Base-by-base conservation (phyloP, 352 stramenopile genomes). In the Pythium phragmitis region DNA sequence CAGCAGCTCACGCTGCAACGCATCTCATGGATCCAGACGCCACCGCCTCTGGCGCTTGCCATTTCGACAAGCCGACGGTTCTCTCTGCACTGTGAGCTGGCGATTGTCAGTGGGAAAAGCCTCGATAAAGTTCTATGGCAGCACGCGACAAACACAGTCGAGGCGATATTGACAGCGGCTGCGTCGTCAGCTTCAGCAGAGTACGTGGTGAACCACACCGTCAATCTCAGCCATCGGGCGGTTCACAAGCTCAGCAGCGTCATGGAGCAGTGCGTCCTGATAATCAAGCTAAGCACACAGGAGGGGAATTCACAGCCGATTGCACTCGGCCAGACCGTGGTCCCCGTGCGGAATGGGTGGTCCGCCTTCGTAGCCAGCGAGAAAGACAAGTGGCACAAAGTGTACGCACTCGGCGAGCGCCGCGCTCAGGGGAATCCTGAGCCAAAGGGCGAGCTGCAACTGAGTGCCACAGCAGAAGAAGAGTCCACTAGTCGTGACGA, bases 371-470 rank as follows among this genome's bases (percentile, higher is more conserved):
- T 26, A 2, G 26, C 46, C 19, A n/a, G 14, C 2, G 58, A 67
- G 16, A 54, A 46, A 34, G 45, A 59, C 28, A 57, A 55, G 16
- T 67, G 57, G 65, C 65, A 72, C 47, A 72, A 63, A 36, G 3
- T 72, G 6, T 72, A 67, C 39, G 33, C 51, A 3, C 16, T 58
- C 2, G 26, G 45, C 1, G 23, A 51, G 39, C 41, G 37, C 39
- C n/a, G 41, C 7, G 56, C 36, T n/a, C 7, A 12, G 1, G 53
- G 53, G 1, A 64, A 64, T 47, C 65, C 65, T 0, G 58, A 57
- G 41, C 28, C 58, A 1, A n/a, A 64, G 7, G 65, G 58, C 4
- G 52, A 63, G 23, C 52, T 72, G n/a, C 57, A 72, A 60, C 19
- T 72, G 19, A 67, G 45, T 28, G 54, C 64, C 8, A 33, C 48